Base-by-base conservation (phyloP, 371 early-diverging fungal genomes). In the Mortierella sp. region DNA sequence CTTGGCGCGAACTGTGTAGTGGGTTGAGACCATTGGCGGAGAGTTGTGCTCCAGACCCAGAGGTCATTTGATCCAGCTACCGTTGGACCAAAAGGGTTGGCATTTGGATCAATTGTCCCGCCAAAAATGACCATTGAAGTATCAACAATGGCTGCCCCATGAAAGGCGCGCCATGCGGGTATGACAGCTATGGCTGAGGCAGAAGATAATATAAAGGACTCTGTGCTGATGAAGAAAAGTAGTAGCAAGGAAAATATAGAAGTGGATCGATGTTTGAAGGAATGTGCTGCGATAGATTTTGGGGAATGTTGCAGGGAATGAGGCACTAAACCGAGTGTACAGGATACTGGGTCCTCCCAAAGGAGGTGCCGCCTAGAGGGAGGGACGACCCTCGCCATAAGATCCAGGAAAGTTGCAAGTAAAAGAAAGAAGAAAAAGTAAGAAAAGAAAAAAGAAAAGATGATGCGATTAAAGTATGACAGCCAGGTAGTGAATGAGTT, bases 141-240 rank as follows among this genome's bases (percentile, higher is more conserved):
- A 32, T 68, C 80, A 47, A 79, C 58, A 37, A 79, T 68, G 40
- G 80, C 69, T 24, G 80, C 80, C 18, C 75, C 75, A 52, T 79
- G 80, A 51, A 80, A 80, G 35, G 80, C 75, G 20, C 75, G 80
- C 80, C 80, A 80, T 57, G 72, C 39, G 28, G 80, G 80, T 12
- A n/a, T 18, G 32, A 61, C 43, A 45, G 54, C 65, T 20, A 43
- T 57, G 9, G 61, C 65, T 10, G 43, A 30, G 24, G 39, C 65
- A 45, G 62, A 43, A 24, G 62, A 10, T 4, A 40, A 5, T 14
- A 61, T 61, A 20, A 16, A 24, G 6, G 61, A 60, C 8, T 37
- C 26, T n/a, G 12, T 22, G 39, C 61, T 39, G 39, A 68, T 39
- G 52, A 39, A 32, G 12, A 47, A 28, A 32, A 66, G 62, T 8